These are phyloP conservation scores for Usnea hakonensis DNA, from an alignment of 495 filamentous ascomycete species.

Conservation along the genomic window DNA sequence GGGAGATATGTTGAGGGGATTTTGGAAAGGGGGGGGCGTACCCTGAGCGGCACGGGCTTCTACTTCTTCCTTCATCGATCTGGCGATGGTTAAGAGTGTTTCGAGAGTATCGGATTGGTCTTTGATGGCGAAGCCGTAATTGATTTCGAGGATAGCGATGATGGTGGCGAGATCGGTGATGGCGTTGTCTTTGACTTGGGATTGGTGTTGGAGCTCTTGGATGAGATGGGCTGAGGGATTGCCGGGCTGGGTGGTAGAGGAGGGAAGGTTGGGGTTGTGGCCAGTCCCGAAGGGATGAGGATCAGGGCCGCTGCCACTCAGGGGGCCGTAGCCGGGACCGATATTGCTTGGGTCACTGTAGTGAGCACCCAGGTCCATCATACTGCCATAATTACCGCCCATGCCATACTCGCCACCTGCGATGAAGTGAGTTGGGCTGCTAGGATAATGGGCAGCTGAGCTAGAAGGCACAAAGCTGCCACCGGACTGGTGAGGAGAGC, in stretches of 20 bases:
- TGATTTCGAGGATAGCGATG: slow-evolving; percentile 6
- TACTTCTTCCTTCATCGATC: not conserved
- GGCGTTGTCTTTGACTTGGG: not conserved
- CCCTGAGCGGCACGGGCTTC: not conserved
- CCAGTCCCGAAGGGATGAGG: not conserved
- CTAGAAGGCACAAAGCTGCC: not conserved
- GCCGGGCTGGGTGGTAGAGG: not conserved
- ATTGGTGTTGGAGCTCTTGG: not conserved
- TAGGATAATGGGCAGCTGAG: not conserved
- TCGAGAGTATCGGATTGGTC: not conserved
- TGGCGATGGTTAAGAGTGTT: not conserved
- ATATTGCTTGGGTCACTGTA: not conserved
- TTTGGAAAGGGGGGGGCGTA: not conserved
- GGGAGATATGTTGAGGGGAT: too few species aligned
- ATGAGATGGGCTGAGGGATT: not conserved
- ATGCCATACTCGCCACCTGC: not conserved
- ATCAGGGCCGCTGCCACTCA: not conserved
- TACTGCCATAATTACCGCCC: not conserved
- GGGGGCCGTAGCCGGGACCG: not conserved
- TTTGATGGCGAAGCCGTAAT: not conserved
- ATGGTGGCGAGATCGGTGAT: not conserved
- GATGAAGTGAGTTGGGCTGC: not conserved
- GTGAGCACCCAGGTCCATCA: too few species aligned
- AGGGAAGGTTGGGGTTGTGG: not conserved
- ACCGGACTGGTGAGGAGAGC: not conserved